These are phyloP conservation scores for Grigorovia jiainica DNA, from an alignment of 805 yeast species.

Conservation along the genomic window DNA sequence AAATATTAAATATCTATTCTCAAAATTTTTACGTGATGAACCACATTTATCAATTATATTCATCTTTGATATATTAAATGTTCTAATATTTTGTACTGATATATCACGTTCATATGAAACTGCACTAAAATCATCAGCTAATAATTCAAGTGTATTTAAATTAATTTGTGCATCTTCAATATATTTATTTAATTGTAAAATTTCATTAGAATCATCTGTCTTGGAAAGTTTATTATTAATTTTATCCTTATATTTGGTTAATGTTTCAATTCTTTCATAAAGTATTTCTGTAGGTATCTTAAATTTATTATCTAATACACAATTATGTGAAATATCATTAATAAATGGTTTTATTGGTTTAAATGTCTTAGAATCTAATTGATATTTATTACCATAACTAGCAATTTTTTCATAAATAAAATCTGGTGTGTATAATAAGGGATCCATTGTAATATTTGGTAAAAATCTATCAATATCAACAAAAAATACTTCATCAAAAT, in stretches of 20 bases:
- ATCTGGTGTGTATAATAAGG: slow-evolving; percentile 58
- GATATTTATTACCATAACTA: slow-evolving; percentile 35
- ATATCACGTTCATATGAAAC: slow-evolving; percentile 5
- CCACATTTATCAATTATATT: slow-evolving; percentile 16
- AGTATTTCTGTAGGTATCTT: slow-evolving; percentile 15
- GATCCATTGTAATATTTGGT: slow-evolving; percentile 42
- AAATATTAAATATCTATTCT: slow-evolving; percentile 64
- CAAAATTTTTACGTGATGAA: slow-evolving; percentile 7
- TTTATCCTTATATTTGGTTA: slow-evolving; percentile 36
- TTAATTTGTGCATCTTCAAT: slow-evolving; percentile 11
- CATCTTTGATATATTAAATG: slow-evolving; percentile 4
- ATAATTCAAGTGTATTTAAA: slow-evolving; percentile 10
- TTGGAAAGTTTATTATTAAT: slow-evolving; percentile 31
- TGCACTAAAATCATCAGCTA: slow-evolving; percentile 16
- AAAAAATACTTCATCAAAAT: slow-evolving; percentile 48
- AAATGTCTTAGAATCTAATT: slow-evolving; percentile 31
- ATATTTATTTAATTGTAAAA: slow-evolving; percentile 6
- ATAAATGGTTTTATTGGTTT: slow-evolving; percentile 39
- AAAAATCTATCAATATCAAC: slow-evolving; percentile 30
- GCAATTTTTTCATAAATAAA: slow-evolving; percentile 64
- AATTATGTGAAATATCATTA: slow-evolving; percentile 49
- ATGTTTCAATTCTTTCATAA: slow-evolving; percentile 12
- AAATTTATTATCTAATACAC: slow-evolving; percentile 33
- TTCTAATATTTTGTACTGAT: slow-evolving; percentile 1
- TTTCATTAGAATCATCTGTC: slow-evolving; percentile 15